These are phyloP conservation scores for Pseudogymnoascus sp. DNA, from an alignment of 2,329 filamentous ascomycete genomes.

Conservation along the genomic window DNA sequence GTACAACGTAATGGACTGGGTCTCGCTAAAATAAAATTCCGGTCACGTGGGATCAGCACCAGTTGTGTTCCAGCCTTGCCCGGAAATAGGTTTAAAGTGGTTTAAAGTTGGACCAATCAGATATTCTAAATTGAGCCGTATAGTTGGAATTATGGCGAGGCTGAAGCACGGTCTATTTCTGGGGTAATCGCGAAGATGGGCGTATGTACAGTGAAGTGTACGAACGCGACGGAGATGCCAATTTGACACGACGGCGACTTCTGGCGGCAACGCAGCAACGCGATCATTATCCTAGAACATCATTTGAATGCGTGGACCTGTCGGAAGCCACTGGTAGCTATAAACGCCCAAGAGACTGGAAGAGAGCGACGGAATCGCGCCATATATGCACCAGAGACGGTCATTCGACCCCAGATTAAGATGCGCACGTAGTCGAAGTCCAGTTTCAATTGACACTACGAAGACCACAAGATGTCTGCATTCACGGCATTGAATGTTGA, in stretches of 20 bases:
- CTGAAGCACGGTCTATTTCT: background rate
- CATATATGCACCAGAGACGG: background rate
- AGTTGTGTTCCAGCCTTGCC: constrained; percentile 3
- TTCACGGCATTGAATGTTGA: constrained; percentile 93
- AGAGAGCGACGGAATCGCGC: background rate
- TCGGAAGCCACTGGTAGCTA: background rate
- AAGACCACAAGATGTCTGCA: constrained; percentile 32
- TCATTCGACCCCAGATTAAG: background rate
- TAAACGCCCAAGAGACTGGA: too few species aligned
- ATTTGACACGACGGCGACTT: background rate
- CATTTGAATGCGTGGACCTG: background rate
- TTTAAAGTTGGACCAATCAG: constrained; percentile 5
- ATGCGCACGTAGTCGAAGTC: background rate
- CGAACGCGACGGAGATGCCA: background rate
- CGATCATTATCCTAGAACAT: background rate
- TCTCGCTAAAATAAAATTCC: constrained; percentile 9
- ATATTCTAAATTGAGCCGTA: background rate
- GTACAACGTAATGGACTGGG: constrained; percentile 7
- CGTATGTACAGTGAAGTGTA: constrained; percentile 4
- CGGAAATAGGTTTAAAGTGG: background rate
- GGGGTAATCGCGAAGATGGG: background rate
- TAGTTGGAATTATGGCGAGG: background rate
- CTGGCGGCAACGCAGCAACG: background rate
- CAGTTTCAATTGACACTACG: background rate
- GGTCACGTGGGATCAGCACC: constrained; percentile 3